A percentile compares a stretch with the other conserved stretches of the same genome.
Evolutionary conservation across 2,329 filamentous ascomycete species (phyloP).

Genomic region (Amauroascus niger): DNA sequence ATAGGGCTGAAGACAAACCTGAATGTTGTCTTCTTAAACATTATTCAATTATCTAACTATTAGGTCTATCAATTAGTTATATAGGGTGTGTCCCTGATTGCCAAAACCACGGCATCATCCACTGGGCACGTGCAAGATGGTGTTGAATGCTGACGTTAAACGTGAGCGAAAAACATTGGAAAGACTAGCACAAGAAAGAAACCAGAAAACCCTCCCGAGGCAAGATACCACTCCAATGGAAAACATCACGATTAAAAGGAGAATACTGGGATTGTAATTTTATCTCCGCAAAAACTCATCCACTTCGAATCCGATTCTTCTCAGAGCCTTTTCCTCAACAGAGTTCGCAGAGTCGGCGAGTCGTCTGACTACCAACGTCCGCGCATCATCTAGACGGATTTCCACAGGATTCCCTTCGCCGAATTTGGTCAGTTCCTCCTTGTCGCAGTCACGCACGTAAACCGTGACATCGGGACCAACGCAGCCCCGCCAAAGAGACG

Average conservation of each 20-base stretch:
- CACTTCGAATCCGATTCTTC: constrained; percentile 76
- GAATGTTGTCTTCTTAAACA: too few species aligned
- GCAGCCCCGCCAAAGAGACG: constrained; percentile 81
- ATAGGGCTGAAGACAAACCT: too few species aligned
- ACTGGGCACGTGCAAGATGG: too few species aligned
- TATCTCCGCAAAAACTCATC: constrained; percentile 53
- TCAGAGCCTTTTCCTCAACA: constrained; percentile 59
- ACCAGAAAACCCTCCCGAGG: background rate
- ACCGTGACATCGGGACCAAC: constrained; percentile 60
- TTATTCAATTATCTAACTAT: background rate
- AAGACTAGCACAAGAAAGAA: too few species aligned
- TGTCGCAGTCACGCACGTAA: constrained; percentile 35
- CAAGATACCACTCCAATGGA: background rate
- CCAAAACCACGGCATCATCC: too few species aligned
- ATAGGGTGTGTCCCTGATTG: too few species aligned
- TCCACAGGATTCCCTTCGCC: constrained; percentile 45
- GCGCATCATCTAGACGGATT: constrained; percentile 42
- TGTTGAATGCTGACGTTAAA: background rate
- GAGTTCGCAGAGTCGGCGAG: constrained; percentile 24
- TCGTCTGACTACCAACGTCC: constrained; percentile 46
- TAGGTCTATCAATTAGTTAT: background rate
- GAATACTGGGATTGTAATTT: background rate
- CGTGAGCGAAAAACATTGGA: background rate
- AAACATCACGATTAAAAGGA: background rate
- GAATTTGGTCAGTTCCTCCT: constrained; percentile 33